Base-by-base conservation (phyloP, 2,329 filamentous ascomycete genomes). In the Aspergillus nomiae region DNA sequence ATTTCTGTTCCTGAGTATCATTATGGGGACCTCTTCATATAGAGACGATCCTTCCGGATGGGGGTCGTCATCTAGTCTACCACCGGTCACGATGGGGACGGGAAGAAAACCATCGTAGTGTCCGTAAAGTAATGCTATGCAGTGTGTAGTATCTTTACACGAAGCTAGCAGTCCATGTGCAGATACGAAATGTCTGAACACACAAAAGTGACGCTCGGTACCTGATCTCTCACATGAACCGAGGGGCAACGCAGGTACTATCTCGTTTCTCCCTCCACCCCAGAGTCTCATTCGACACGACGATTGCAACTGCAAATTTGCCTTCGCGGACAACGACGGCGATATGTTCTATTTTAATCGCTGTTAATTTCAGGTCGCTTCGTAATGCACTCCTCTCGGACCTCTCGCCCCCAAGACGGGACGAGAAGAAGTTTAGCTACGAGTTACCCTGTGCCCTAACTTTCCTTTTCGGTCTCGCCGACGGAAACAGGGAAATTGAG, bases 161-260 rank as follows among this genome's bases (percentile, higher is more conserved):
- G 19, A 36, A 34, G 28, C 32, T 34, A 54, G 24, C 30, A 36
- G 19, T 21, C 19, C 16, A 54, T 24, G n/a, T 54, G 32, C 51
- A 54, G 30, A 36, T 34, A 54, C 51, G 28, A 54, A 36, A 16
- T 32, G 51, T 36, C 51, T 54, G 51, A 54, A 54, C 51, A 36
- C 26, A 34, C 38, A 9, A 9, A 48, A 28, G 26, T n/a, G 14
- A 32, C 26, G 11, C 11, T 21, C 51, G n/a, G 30, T 54, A 54
- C 51, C 19, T 54, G 51, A 36, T 54, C 55, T 62, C 60, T 62
- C 60, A 62, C 60, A 62, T 62, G 60, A 58, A 62, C 60, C 60
- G 60, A 62, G 60, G 60, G 55, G 46, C 30, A 43, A 54, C 30
- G 28, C 30, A 54, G 28, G 51, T 54, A 54, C 51, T 24, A 26